phyloP scores from a whole-genome alignment of 169 alveolate genomes.

The Babesia bovis region DNA sequence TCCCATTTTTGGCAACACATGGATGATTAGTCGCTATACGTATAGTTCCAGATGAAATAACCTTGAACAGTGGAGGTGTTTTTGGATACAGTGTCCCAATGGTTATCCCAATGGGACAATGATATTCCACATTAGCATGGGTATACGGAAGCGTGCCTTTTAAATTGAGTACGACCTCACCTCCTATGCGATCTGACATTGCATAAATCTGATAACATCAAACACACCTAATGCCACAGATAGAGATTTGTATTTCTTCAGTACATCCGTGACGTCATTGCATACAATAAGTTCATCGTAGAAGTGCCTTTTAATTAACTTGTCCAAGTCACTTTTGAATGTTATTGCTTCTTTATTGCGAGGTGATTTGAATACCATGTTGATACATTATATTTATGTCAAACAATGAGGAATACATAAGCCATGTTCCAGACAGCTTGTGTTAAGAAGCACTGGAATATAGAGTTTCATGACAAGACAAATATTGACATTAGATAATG shows the following conservation, averaged over 20 bases:
- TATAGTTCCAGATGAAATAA: conserved; percentile 11
- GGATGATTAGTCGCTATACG: conserved; percentile 45
- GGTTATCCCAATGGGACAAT: conserved; percentile 37
- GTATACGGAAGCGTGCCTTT: conserved; percentile 44
- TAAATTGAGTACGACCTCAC: conserved; percentile 13
- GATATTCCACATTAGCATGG: conserved; percentile 1
- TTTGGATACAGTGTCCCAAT: conserved; percentile 32
- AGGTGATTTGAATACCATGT: too few relatives aligned
- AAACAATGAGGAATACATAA: too few relatives aligned
- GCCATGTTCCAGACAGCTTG: too few relatives aligned
- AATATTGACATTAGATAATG: too few relatives aligned
- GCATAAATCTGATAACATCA: too few relatives aligned
- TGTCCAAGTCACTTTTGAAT: not conserved
- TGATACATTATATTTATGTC: too few relatives aligned
- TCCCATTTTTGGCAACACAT: conserved; percentile 25
- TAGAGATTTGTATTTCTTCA: conserved; percentile 7
- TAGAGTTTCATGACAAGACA: too few relatives aligned
- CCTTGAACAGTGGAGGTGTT: conserved; percentile 33
- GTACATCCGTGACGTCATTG: conserved; percentile 7
- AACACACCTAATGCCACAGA: too few relatives aligned
- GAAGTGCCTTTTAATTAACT: conserved; percentile 2
- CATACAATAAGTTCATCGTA: conserved; percentile 11
- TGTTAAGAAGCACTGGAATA: too few relatives aligned
- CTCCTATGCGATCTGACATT: conserved; percentile 14
- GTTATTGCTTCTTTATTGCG: too few relatives aligned